Percentiles rank a stretch among this genome's conserved stretches.
phyloP scores from a whole-genome alignment of 2,329 filamentous ascomycete species.

The Aspergillus pseudotamarii region DNA sequence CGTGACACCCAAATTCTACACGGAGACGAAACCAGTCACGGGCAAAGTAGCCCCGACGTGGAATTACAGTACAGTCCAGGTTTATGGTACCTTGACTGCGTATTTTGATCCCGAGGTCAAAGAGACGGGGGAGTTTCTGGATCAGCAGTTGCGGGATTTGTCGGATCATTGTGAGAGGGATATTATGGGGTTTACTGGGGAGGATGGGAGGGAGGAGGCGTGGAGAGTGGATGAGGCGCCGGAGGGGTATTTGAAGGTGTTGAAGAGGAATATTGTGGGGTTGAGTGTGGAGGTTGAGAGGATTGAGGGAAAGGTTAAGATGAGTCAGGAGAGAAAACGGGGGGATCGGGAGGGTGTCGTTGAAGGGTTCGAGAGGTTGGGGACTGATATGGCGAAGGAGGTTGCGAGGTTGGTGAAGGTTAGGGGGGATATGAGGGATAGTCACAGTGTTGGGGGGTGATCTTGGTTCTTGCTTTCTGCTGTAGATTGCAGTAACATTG shows the following conservation, averaged over 20 bases:
- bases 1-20: neutral
- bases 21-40: neutral
- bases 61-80: neutral
- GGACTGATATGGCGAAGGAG: neutral
- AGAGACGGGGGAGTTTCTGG: neutral
- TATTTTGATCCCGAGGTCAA: neutral
- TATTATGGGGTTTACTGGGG: neutral
- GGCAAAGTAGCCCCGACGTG: neutral
- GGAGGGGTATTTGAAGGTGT: neutral
- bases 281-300: neutral
- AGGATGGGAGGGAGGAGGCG: neutral
- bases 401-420: neutral
- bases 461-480: no score
- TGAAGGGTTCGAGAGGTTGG: neutral
- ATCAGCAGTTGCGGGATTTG: neutral
- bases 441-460: neutral
- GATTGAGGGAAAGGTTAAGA: neutral
- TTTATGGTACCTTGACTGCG: neutral
- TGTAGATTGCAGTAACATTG: no score
- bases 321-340: neutral
- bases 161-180: neutral
- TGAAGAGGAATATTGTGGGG: neutral
- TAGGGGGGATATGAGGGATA: neutral
- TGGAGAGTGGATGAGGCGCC: neutral
- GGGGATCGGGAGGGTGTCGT: neutral